Percentiles rank a stretch among this genome's conserved stretches.
Conservation (phyloP, 2,329 filamentous ascomycete genomes). For the Microdochium paspali region DNA sequence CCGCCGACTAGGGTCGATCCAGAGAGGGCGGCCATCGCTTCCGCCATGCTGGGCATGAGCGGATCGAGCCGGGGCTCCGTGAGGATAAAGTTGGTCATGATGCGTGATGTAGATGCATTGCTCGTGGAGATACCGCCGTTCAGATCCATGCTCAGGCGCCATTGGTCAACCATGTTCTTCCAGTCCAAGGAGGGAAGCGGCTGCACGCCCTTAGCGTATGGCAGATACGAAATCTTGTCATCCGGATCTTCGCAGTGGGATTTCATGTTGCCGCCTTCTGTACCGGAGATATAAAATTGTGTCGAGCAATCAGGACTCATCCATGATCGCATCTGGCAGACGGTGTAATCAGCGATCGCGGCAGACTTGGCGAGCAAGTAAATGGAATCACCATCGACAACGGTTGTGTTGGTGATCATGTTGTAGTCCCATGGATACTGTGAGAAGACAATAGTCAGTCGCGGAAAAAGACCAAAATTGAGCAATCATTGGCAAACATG, state of each 20-base stretch:
- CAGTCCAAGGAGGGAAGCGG: conserved; percentile 35
- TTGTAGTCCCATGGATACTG: conserved; percentile 54
- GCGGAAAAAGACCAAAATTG: too few species aligned
- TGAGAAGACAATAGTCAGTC: neutral
- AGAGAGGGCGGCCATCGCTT: conserved; percentile 62
- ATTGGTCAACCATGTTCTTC: conserved; percentile 43
- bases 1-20: conserved; percentile 57
- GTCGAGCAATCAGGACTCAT: conserved; percentile 60
- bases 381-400: conserved; percentile 37
- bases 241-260: conserved; percentile 49
- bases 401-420: conserved; percentile 49
- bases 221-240: conserved; percentile 46
- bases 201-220: conserved; percentile 23
- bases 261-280: conserved; percentile 46
- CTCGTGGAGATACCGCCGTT: conserved; percentile 43
- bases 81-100: conserved; percentile 47
- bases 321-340: conserved; percentile 60
- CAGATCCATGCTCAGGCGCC: conserved; percentile 45
- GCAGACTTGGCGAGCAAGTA: conserved; percentile 53
- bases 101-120: conserved; percentile 48
- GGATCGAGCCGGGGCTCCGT: conserved; percentile 29
- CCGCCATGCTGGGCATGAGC: conserved; percentile 56
- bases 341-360: conserved; percentile 40
- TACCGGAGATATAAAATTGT: conserved; percentile 43
- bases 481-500: too few species aligned